A percentile compares a stretch with the other conserved stretches of the same genome.
Evolutionary conservation across 805 yeast genomes (phyloP).

Genomic region (Kluyveromyces nonfermentans): DNA sequence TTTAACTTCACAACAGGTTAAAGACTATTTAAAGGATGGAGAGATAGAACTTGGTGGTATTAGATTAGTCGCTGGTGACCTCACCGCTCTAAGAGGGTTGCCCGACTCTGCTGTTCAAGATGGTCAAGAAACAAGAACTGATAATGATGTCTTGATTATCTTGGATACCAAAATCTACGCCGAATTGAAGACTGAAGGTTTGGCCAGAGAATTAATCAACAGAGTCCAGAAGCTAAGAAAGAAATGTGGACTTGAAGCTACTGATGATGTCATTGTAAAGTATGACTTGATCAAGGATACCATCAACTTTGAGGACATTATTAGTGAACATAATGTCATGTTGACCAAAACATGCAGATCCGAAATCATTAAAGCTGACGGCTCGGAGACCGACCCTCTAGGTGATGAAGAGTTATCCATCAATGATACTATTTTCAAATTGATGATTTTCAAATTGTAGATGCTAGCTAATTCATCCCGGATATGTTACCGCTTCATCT

Average conservation of each 20-base stretch:
- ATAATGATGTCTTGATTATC: constrained; percentile 80
- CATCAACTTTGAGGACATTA: constrained; percentile 51
- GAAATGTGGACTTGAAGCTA: constrained; percentile 88
- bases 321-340: constrained; percentile 56
- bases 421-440: constrained; percentile 68
- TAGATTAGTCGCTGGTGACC: constrained; percentile 75
- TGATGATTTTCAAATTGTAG: constrained; percentile 66
- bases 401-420: constrained; percentile 83
- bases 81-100: constrained; percentile 81
- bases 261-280: constrained; percentile 89
- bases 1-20: constrained; percentile 75
- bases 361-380: constrained; percentile 34
- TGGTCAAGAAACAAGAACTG: constrained; percentile 83
- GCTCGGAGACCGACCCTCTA: constrained; percentile 43
- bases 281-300: constrained; percentile 57
- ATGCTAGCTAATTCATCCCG: background rate
- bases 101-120: constrained; percentile 54
- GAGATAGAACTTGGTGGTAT: constrained; percentile 82
- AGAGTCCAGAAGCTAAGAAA: constrained; percentile 96
- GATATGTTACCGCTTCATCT: background rate
- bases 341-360: constrained; percentile 71
- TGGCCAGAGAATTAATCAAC: constrained; percentile 92
- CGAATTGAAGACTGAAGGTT: constrained; percentile 86
- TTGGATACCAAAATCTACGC: constrained; percentile 82
- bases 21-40: constrained; percentile 61